Conservation (phyloP, 805 yeast species). For the Spathaspora boniae region DNA sequence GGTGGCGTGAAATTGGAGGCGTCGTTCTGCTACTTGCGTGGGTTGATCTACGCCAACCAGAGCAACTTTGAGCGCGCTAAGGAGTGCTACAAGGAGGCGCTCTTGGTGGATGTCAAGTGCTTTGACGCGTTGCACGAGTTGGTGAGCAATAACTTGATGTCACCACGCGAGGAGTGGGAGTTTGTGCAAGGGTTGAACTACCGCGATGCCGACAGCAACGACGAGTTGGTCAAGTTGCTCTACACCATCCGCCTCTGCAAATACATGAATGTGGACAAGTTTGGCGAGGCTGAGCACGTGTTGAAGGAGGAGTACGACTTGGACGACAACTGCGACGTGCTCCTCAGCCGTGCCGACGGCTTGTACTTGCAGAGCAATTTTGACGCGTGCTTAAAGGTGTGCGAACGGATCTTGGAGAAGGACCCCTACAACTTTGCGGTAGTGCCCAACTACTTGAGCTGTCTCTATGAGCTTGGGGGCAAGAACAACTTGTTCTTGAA, state of each 20-base stretch:
- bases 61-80: conserved; percentile 84
- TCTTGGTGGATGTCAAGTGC: conserved; percentile 83
- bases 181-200: conserved; percentile 60
- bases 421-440: conserved; percentile 73
- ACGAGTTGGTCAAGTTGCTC: conserved; percentile 71
- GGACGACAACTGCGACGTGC: conserved; percentile 64
- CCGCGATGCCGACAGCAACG: conserved; percentile 71
- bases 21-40: conserved; percentile 81
- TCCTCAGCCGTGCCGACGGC: conserved; percentile 65
- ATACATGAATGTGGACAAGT: conserved; percentile 55
- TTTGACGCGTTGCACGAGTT: conserved; percentile 88
- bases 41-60: conserved; percentile 75
- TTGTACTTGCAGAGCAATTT: conserved; percentile 74
- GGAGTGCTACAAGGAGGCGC: conserved; percentile 83
- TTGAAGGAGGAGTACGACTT: conserved; percentile 71
- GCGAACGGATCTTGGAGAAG: conserved; percentile 54
- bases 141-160: conserved; percentile 64
- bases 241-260: conserved; percentile 77
- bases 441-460: conserved; percentile 76
- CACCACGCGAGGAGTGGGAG: conserved; percentile 88
- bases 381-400: conserved; percentile 67
- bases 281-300: conserved; percentile 62
- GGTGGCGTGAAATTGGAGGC: conserved; percentile 88
- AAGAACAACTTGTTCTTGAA: conserved; percentile 74
- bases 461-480: conserved; percentile 80